Evolutionary conservation across 2,329 filamentous ascomycete genomes (phyloP).

Genomic region (Amesomyces nigricolor): DNA sequence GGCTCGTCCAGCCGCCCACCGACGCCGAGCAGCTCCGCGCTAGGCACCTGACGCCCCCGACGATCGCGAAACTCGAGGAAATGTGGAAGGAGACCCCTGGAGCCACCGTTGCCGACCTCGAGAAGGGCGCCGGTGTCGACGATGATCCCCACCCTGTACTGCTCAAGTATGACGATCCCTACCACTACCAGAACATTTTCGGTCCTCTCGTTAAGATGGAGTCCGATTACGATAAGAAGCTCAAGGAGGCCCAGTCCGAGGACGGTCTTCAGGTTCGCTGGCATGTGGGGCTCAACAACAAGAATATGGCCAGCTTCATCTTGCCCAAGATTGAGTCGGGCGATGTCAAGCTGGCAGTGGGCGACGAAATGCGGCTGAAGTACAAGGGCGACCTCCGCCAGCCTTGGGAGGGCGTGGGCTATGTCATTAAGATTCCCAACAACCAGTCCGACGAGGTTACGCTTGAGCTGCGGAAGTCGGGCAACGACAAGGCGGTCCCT

Average conservation of each 20-base stretch:
- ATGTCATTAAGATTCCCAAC: constrained; percentile 99
- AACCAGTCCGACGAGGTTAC: constrained; percentile 98
- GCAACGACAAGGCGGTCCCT: constrained; percentile 91
- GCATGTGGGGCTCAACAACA: constrained; percentile 95
- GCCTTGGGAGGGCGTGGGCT: constrained; percentile 95
- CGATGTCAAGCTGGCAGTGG: constrained; percentile 95
- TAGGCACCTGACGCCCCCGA: constrained; percentile 84
- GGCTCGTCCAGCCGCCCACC: constrained; percentile 83
- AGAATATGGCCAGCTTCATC: constrained; percentile 91
- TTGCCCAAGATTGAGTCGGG: constrained; percentile 95
- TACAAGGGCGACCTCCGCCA: constrained; percentile 91
- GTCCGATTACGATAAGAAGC: constrained; percentile 96
- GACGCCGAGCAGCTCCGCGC: constrained; percentile 96
- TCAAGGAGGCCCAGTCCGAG: constrained; percentile 97
- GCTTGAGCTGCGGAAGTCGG: constrained; percentile 87
- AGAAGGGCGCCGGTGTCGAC: constrained; percentile 86
- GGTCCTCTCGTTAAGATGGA: constrained; percentile 98
- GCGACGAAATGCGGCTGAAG: constrained; percentile 95
- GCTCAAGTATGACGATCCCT: constrained; percentile 92
- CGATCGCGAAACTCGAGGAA: constrained; percentile 94
- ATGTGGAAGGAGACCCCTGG: constrained; percentile 95
- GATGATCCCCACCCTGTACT: constrained; percentile 92
- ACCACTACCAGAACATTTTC: constrained; percentile 98
- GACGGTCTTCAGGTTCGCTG: constrained; percentile 91
- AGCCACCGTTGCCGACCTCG: constrained; percentile 84